Evolutionary conservation across 2,329 filamentous ascomycete species (phyloP).

Genomic region (Colletotrichum sojae): DNA sequence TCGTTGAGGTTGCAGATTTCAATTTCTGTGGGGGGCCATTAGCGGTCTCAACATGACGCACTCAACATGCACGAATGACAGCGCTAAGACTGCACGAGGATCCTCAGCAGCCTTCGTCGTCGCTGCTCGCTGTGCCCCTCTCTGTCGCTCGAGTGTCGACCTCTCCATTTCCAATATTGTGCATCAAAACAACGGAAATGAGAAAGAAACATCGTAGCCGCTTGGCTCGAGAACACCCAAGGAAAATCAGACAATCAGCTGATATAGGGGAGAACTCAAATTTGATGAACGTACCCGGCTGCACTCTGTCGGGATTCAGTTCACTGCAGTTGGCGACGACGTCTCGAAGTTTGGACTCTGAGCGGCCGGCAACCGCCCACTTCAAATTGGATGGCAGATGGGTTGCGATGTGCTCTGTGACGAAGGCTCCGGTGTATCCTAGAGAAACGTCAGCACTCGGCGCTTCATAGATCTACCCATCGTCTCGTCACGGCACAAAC

Average conservation of each 20-base stretch:
- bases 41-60: constrained; percentile 2
- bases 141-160: background rate
- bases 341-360: constrained; percentile 79
- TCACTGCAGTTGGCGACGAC: constrained; percentile 77
- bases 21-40: constrained; percentile 56
- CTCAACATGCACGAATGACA: background rate
- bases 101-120: constrained; percentile 8
- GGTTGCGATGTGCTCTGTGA: constrained; percentile 80
- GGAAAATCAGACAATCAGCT: constrained; percentile 17
- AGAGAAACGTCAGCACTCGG: constrained; percentile 43
- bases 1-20: constrained; percentile 66
- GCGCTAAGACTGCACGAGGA: constrained; percentile 19
- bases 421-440: constrained; percentile 87
- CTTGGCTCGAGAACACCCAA: background rate
- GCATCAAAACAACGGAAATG: background rate
- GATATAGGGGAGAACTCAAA: constrained; percentile 9
- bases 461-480: background rate
- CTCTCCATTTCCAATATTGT: background rate
- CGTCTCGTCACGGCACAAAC: constrained; percentile 5
- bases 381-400: constrained; percentile 81
- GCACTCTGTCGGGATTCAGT: constrained; percentile 77
- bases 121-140: background rate
- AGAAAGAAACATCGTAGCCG: constrained; percentile 2
- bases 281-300: constrained; percentile 71
- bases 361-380: constrained; percentile 91